These are phyloP conservation scores for Tulasnella sp. DNA, from an alignment of 768 basidiomycete genomes.

Conservation along the genomic window DNA sequence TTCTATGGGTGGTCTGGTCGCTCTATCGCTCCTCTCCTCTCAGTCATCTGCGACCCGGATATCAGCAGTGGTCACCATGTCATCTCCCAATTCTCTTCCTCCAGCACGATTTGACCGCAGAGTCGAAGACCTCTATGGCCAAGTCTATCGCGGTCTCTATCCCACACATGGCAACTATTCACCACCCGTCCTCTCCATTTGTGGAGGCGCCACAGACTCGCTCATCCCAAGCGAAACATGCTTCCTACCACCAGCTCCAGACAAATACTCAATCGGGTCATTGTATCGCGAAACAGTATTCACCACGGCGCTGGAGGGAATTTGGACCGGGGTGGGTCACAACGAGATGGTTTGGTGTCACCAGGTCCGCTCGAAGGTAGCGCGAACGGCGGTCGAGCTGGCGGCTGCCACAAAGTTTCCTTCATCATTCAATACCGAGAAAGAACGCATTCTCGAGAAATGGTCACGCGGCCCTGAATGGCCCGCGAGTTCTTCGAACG, in stretches of 20 bases:
- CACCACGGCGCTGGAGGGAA: constrained; percentile 84
- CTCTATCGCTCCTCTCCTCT: constrained; percentile 64
- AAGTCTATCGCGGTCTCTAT: constrained; percentile 42
- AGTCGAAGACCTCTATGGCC: constrained; percentile 70
- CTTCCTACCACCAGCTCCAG: constrained; percentile 52
- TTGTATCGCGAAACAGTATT: constrained; percentile 69
- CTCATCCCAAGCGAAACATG: constrained; percentile 93
- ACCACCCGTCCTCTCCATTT: constrained; percentile 80
- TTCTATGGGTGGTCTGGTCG: constrained; percentile 97
- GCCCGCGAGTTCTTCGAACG: background rate
- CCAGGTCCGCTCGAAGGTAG: constrained; percentile 89
- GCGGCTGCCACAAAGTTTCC: constrained; percentile 39
- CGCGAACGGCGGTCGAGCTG: constrained; percentile 75
- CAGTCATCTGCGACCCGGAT: constrained; percentile 45
- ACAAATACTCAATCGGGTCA: constrained; percentile 29
- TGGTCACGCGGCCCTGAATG: constrained; percentile 50
- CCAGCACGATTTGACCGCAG: constrained; percentile 85
- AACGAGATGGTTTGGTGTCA: constrained; percentile 99
- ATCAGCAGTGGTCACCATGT: constrained; percentile 90
- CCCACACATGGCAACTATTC: constrained; percentile 41
- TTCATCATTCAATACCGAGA: constrained; percentile 36
- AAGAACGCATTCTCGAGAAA: constrained; percentile 54
- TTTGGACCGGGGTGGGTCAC: constrained; percentile 95
- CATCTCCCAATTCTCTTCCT: constrained; percentile 85
- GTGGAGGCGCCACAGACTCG: constrained; percentile 89